A percentile compares a stretch with the other conserved stretches of the same genome.
phyloP scores from a whole-genome alignment of 75 land plant genomes.

The Pseudotsuga menziesii region DNA sequence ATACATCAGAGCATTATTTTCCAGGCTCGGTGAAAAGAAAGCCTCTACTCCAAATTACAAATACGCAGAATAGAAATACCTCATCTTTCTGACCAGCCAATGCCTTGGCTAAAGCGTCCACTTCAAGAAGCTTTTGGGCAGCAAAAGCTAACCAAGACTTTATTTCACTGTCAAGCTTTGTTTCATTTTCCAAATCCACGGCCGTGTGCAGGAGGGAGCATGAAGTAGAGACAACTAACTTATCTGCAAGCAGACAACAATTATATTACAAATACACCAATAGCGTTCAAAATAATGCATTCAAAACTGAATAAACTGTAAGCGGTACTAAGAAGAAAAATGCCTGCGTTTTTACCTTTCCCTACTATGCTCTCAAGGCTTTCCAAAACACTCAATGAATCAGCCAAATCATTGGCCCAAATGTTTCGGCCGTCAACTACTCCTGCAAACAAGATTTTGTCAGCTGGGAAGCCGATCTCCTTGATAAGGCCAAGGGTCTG shows the following conservation, averaged over 20 bases:
- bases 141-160: constrained; percentile 81
- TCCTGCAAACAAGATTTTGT: constrained; percentile 74
- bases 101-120: constrained; percentile 68
- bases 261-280: neutral
- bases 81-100: constrained; percentile 71
- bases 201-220: constrained; percentile 82
- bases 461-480: constrained; percentile 52
- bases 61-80: constrained; percentile 19
- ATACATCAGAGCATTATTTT: neutral
- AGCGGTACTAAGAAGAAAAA: neutral
- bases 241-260: constrained; percentile 30
- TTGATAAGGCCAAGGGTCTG: constrained; percentile 64
- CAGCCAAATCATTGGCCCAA: constrained; percentile 78
- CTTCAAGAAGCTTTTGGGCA: constrained; percentile 57
- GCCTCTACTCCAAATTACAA: neutral
- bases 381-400: constrained; percentile 42
- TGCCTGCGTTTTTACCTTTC: constrained; percentile 39
- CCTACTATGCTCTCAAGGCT: constrained; percentile 49
- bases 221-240: constrained; percentile 76
- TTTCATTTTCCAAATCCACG: constrained; percentile 62
- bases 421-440: constrained; percentile 89
- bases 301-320: neutral
- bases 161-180: constrained; percentile 68
- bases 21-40: too few species aligned
- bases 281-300: neutral